A percentile compares a stretch with the other conserved stretches of the same genome.
These are phyloP conservation scores for Neurospora africana DNA, from an alignment of 495 filamentous ascomycete species.

Conservation along the genomic window DNA sequence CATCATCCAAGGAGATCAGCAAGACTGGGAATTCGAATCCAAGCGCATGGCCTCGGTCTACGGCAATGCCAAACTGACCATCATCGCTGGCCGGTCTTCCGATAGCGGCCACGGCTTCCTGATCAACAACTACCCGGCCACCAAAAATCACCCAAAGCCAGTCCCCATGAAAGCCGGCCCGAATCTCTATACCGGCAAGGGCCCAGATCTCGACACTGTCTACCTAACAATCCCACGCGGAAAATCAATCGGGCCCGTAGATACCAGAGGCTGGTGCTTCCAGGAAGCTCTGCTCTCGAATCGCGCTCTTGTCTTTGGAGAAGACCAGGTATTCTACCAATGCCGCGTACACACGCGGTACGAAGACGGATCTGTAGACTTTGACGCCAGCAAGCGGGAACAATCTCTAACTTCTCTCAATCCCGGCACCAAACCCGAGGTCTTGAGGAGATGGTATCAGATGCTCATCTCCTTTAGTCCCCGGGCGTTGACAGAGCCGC, in stretches of 20 bases:
- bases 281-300: background rate
- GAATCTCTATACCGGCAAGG: background rate
- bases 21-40: background rate
- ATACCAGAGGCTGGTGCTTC: slow-evolving; percentile 2
- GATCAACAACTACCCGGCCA: background rate
- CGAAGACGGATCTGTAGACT: background rate
- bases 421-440: background rate
- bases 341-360: background rate
- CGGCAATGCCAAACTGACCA: background rate
- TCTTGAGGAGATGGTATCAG: background rate
- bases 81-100: background rate
- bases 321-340: background rate
- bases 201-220: background rate
- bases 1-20: background rate
- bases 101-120: background rate
- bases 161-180: background rate
- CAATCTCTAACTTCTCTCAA: background rate
- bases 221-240: background rate
- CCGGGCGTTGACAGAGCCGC: slow-evolving; percentile 1
- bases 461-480: background rate
- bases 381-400: background rate
- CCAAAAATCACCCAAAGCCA: background rate
- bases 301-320: background rate
- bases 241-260: background rate
- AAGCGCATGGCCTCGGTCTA: background rate